Percentiles rank a stretch among this genome's conserved stretches.
These are phyloP conservation scores for Lecanosticta acicola DNA, from an alignment of 2,329 filamentous ascomycete species.

Conservation along the genomic window DNA sequence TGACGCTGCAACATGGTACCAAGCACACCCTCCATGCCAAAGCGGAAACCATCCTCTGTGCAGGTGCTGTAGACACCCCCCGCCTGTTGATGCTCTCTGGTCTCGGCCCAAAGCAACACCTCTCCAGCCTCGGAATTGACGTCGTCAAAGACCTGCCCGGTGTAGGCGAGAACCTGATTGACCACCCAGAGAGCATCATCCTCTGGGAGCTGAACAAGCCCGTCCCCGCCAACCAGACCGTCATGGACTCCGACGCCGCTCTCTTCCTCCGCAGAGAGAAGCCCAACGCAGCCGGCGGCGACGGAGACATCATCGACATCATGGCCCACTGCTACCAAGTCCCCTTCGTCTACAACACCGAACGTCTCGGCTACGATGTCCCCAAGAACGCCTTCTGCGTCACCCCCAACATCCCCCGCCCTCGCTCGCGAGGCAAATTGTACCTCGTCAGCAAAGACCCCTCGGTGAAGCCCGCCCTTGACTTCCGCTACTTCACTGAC, in stretches of 20 bases:
- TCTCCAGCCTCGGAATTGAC: constrained; percentile 44
- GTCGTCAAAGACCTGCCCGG: constrained; percentile 56
- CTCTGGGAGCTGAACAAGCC: constrained; percentile 76
- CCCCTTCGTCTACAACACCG: constrained; percentile 81
- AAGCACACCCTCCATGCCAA: constrained; percentile 55
- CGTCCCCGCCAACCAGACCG: constrained; percentile 73
- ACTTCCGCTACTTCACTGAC: constrained; percentile 87
- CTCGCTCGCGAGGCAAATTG: constrained; percentile 69
- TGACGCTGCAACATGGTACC: constrained; percentile 58
- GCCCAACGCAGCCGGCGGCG: constrained; percentile 61
- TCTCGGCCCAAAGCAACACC: constrained; percentile 45
- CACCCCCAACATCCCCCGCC: constrained; percentile 84
- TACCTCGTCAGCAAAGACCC: constrained; percentile 74
- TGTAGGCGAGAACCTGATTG: constrained; percentile 59
- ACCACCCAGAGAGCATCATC: constrained; percentile 62
- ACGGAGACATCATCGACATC: constrained; percentile 73
- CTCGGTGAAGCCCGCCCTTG: constrained; percentile 70
- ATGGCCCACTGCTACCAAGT: constrained; percentile 99
- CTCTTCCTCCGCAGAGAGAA: constrained; percentile 78
- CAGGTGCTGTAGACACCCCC: constrained; percentile 76
- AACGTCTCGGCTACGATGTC: constrained; percentile 65
- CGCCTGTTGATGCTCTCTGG: constrained; percentile 54
- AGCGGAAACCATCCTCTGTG: constrained; percentile 72
- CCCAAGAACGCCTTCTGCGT: constrained; percentile 81
- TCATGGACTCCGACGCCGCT: constrained; percentile 85